A percentile compares a stretch with the other conserved stretches of the same genome.
These are phyloP conservation scores for Backusella mclennaniae DNA, from an alignment of 192 early-diverging fungal species.

Conservation along the genomic window DNA sequence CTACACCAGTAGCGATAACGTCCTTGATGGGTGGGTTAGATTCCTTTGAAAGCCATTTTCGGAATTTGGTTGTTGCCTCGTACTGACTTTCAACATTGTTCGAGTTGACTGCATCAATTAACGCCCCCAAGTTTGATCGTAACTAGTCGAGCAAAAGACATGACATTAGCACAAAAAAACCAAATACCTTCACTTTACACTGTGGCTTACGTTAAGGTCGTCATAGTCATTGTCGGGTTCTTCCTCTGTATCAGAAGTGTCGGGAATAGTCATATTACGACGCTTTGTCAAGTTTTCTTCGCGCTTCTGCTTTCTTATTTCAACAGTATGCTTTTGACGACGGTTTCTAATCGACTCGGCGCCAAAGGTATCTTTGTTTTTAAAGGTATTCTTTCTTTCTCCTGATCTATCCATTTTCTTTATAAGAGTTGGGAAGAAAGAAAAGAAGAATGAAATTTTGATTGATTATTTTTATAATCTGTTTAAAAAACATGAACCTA, in stretches of 20 bases:
- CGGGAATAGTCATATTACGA: constrained; percentile 63
- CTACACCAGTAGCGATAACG: constrained; percentile 91
- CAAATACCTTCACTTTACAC: constrained; percentile 45
- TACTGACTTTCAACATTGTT: constrained; percentile 80
- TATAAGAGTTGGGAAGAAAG: neutral
- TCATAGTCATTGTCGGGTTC: constrained; percentile 70
- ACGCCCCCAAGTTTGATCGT: constrained; percentile 48
- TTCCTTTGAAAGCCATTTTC: constrained; percentile 94
- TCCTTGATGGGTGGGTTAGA: constrained; percentile 96
- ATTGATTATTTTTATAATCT: neutral
- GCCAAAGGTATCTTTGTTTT: constrained; percentile 84
- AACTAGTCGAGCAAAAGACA: neutral
- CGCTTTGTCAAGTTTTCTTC: constrained; percentile 93
- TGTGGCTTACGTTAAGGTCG: constrained; percentile 38
- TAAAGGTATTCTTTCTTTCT: constrained; percentile 75
- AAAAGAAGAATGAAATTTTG: neutral
- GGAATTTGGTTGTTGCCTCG: constrained; percentile 82
- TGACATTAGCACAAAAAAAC: neutral
- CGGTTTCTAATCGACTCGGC: constrained; percentile 88
- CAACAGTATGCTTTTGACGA: constrained; percentile 88
- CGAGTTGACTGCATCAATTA: constrained; percentile 83
- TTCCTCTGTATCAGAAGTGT: constrained; percentile 38
- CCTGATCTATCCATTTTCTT: constrained; percentile 50
- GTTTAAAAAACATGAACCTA: neutral
- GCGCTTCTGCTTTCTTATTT: constrained; percentile 93